Base-by-base conservation (phyloP, 768 basidiomycete genomes). In the Trichaptum fuscoviolaceum region DNA sequence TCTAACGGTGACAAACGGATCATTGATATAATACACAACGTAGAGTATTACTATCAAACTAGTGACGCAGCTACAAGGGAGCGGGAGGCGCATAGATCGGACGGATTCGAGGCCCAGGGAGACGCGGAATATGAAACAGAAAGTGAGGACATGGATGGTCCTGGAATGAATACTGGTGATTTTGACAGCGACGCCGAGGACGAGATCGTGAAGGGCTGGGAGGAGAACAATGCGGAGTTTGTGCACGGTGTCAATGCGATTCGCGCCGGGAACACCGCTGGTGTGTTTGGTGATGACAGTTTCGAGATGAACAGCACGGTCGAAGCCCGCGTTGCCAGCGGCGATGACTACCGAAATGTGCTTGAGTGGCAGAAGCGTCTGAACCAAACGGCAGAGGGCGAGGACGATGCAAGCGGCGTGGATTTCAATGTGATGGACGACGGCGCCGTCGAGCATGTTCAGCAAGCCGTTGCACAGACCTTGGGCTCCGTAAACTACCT, bases 11-110 rank as follows among this genome's bases (percentile, higher is more conserved):
- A 67, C 0, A 18, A 12, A 6, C 18, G 42, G 7, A 52, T 20
- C 1, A 7, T 17, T 10, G 27, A 67, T 20, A 67, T 78, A 0
- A 7, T 79, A 0, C 58, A 64, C 0, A 75, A 77, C 27, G 70
- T 79, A 0, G 75, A 79, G 42, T 79, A 79, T 58, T 79, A 74
- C 27, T 70, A 79, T 66, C 73, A 79, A 35, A 74, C 73, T 42
- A 62, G 65, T 0, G 73, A 73, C 10, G 64, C 65, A 6, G 63
- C 69, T 3, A 24, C 27, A 26, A 24, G 62, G 57, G 58, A 64
- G 25, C 66, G 58, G 25, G 62, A 69, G 61, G 30, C 30, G n/a
- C n/a, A n/a, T n/a, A n/a, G n/a, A n/a, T n/a, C n/a, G n/a, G n/a
- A n/a, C n/a, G n/a, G n/a, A n/a, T n/a, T n/a, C n/a, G n/a, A n/a